Evolutionary conservation across 2,329 filamentous ascomycete species (phyloP).

Genomic region (Epichloe gansuensis): DNA sequence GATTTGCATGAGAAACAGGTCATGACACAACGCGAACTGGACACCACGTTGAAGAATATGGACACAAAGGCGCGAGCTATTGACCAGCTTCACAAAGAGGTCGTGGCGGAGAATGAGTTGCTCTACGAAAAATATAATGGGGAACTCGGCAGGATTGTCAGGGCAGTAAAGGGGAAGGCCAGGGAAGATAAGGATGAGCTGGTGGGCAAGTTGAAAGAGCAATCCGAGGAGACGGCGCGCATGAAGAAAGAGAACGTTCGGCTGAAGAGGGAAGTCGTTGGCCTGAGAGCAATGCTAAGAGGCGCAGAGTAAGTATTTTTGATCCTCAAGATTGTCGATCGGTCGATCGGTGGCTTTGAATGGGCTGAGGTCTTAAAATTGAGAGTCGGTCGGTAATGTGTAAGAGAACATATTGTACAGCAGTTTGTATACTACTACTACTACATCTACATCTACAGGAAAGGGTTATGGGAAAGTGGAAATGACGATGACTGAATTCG

Average conservation of each 20-base stretch:
- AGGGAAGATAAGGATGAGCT: constrained; percentile 72
- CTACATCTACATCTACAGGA: not conserved
- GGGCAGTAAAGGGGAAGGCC: constrained; percentile 56
- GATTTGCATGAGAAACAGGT: constrained; percentile 49
- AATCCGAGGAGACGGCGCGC: constrained; percentile 62
- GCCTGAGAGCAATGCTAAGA: constrained; percentile 45
- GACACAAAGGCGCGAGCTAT: constrained; percentile 71
- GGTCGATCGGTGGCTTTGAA: constrained; percentile 6
- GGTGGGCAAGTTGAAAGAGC: constrained; percentile 55
- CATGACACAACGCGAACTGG: constrained; percentile 56
- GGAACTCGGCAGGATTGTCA: constrained; percentile 75
- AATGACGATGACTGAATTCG: not conserved
- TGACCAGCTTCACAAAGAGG: constrained; percentile 79
- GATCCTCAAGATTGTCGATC: constrained; percentile 11
- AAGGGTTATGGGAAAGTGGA: not conserved
- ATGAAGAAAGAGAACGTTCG: constrained; percentile 77
- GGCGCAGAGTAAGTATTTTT: constrained; percentile 23
- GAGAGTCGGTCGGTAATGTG: not conserved
- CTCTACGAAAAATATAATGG: constrained; percentile 85
- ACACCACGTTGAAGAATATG: constrained; percentile 55
- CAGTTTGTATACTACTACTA: constrained; percentile 4
- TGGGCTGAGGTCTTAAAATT: not conserved
- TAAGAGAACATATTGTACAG: not conserved
- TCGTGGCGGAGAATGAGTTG: constrained; percentile 81
- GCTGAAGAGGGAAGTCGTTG: constrained; percentile 70